A percentile compares a stretch with the other conserved stretches of the same genome.
These are phyloP conservation scores for Arabis alpina DNA, from an alignment of 345 rosid genomes.

Conservation along the genomic window DNA sequence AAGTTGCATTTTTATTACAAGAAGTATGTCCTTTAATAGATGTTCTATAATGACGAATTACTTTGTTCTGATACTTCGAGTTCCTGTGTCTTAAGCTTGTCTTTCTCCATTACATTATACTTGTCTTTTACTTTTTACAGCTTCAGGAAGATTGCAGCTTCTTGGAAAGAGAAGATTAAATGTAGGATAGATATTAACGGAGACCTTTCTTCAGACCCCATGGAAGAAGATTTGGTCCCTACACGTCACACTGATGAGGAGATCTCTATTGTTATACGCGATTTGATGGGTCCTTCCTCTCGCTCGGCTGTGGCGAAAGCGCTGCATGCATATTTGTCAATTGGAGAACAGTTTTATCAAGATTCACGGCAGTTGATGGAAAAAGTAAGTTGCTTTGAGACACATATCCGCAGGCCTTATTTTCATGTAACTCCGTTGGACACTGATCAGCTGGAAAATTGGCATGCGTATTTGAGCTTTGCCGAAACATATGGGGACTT, in stretches of 20 bases:
- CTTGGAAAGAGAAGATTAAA: conserved; percentile 63
- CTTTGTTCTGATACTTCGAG: background rate
- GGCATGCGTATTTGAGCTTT: conserved; percentile 86
- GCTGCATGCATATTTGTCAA: conserved; percentile 55
- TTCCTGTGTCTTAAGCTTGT: conserved; percentile 11
- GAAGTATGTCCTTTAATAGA: conserved; percentile 50
- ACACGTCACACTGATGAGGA: conserved; percentile 51
- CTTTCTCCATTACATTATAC: conserved; percentile 8
- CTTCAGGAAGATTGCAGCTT: conserved; percentile 68
- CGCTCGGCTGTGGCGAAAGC: conserved; percentile 54
- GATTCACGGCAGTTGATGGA: conserved; percentile 56
- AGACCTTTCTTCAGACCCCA: conserved; percentile 48
- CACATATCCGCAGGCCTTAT: conserved; percentile 66
- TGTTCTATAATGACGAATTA: conserved; percentile 2
- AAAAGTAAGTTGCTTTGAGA: conserved; percentile 67
- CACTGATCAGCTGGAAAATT: conserved; percentile 63
- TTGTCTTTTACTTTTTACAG: conserved; percentile 49
- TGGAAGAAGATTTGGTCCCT: conserved; percentile 51
- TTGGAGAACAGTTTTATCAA: conserved; percentile 64
- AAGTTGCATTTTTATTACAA: conserved; percentile 68
- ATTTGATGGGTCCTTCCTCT: conserved; percentile 66
- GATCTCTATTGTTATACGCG: conserved; percentile 54
- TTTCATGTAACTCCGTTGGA: conserved; percentile 80
- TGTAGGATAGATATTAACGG: conserved; percentile 37
- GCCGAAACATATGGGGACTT: conserved; percentile 78